Evolutionary conservation across 2,329 filamentous ascomycete species (phyloP).

Genomic region (Neopestalotiopsis rosae): DNA sequence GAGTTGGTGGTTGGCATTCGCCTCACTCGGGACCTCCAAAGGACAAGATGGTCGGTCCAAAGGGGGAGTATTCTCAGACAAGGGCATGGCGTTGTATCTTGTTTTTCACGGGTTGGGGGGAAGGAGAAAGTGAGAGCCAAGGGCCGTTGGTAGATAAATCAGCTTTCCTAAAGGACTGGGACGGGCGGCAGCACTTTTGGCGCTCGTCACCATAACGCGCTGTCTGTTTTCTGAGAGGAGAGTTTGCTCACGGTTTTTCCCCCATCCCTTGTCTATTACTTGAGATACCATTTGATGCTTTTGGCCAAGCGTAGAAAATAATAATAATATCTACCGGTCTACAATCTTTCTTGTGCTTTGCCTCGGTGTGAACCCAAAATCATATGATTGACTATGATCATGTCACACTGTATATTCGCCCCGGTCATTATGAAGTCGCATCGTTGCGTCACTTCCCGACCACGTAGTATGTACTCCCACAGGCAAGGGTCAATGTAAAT

Average conservation of each 20-base stretch:
- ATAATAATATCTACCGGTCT: not conserved
- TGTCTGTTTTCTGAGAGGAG: not conserved
- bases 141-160: not conserved
- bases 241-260: not conserved
- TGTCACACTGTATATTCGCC: too few species aligned
- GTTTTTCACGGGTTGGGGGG: not conserved
- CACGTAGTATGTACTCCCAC: too few species aligned
- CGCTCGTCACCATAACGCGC: not conserved
- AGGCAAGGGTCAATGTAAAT: too few species aligned
- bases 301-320: not conserved
- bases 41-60: not conserved
- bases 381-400: too few species aligned
- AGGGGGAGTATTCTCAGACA: not conserved
- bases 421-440: too few species aligned
- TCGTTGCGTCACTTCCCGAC: too few species aligned
- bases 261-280: not conserved
- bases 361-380: not conserved
- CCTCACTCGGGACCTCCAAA: not conserved
- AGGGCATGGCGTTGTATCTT: not conserved
- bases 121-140: not conserved
- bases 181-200: not conserved
- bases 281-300: constrained; percentile 12
- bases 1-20: constrained; percentile 8
- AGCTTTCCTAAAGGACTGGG: not conserved
- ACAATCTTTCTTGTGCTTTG: not conserved